phyloP scores from a whole-genome alignment of 108 stramenopile genomes.

The Fistulifera solaris region DNA sequence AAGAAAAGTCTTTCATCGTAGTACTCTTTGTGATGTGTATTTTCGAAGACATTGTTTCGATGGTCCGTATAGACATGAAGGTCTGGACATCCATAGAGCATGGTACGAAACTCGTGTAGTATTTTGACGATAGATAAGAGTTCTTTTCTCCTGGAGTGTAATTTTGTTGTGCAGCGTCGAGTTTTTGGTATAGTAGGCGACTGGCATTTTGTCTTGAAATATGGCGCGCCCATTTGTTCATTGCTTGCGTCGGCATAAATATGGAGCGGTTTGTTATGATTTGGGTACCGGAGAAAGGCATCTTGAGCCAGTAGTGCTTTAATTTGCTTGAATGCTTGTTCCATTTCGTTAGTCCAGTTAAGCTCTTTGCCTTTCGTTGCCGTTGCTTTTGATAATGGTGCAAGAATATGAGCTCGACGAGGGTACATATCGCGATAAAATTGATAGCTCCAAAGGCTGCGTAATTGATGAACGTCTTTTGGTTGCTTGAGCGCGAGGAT shows the following conservation, averaged over 20 bases:
- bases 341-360: constrained; percentile 7
- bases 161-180: constrained; percentile 26
- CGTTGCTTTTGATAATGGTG: no score
- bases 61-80: constrained; percentile 33
- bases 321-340: constrained; percentile 36
- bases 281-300: constrained; percentile 19
- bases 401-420: constrained; percentile 24
- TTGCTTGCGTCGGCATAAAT: constrained; percentile 39
- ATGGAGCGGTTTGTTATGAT: constrained; percentile 30
- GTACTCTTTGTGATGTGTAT: constrained; percentile 25
- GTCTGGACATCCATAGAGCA: constrained; percentile 12
- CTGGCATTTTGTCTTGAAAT: constrained; percentile 25
- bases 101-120: constrained; percentile 25
- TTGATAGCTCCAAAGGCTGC: constrained; percentile 19
- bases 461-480: constrained; percentile 14
- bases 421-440: constrained; percentile 44
- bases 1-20: constrained; percentile 33
- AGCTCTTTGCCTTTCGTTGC: constrained; percentile 3
- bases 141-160: constrained; percentile 35
- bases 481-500: constrained; percentile 20
- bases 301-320: constrained; percentile 32
- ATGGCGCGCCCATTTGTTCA: constrained; percentile 26
- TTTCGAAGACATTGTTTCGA: constrained; percentile 19
- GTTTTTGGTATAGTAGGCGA: constrained; percentile 32
- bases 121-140: constrained; percentile 29